phyloP scores from a whole-genome alignment of 768 basidiomycete species.

The Coprinellus micaceus region DNA sequence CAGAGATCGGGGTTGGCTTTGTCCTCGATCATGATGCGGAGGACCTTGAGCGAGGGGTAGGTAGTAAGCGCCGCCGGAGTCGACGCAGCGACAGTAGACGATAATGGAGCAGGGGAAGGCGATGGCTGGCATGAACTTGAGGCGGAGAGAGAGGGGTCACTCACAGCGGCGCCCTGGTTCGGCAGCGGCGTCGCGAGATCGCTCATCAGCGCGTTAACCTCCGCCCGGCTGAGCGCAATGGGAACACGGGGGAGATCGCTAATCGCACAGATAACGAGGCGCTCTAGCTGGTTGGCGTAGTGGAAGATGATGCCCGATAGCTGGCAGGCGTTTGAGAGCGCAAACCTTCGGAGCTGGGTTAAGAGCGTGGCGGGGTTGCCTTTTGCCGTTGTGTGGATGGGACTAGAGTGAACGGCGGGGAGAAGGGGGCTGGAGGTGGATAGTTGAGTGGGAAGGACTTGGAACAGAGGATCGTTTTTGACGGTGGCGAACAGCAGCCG shows the following conservation, averaged over 20 bases:
- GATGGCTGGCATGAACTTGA: not conserved
- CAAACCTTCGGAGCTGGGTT: conserved; percentile 29
- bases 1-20: conserved; percentile 32
- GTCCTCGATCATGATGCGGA: conserved; percentile 41
- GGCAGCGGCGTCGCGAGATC: conserved; percentile 19
- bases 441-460: conserved; percentile 16
- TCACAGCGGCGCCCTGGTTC: conserved; percentile 8
- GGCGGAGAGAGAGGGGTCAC: not conserved
- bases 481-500: conserved; percentile 32
- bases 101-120: not conserved
- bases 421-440: conserved; percentile 9
- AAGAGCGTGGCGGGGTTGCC: conserved; percentile 23
- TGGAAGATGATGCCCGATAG: conserved; percentile 25
- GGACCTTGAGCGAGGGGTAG: conserved; percentile 19
- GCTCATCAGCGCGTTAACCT: conserved; percentile 30
- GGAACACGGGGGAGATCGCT: conserved; percentile 34
- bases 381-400: conserved; percentile 12
- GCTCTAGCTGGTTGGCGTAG: conserved; percentile 28
- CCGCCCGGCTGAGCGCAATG: conserved; percentile 29
- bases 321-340: conserved; percentile 36
- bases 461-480: conserved; percentile 24
- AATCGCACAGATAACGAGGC: conserved; percentile 34
- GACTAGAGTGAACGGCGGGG: not conserved
- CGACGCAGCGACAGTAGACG: not conserved
- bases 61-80: not conserved